Evolutionary conservation across 2,329 filamentous ascomycete genomes (phyloP).

Genomic region (Epichloe elymi): DNA sequence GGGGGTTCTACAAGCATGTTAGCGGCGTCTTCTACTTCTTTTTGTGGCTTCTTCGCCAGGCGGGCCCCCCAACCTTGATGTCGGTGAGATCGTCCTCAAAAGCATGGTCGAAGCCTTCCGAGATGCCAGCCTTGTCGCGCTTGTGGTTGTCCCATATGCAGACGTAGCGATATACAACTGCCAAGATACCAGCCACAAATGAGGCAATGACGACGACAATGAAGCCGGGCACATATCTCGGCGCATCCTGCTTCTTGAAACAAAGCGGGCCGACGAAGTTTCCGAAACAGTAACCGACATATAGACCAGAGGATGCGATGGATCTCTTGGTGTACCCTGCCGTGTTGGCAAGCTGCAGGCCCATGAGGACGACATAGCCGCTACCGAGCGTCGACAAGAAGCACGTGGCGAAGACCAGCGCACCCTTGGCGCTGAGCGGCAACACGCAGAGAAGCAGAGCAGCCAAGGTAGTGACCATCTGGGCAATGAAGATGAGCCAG

Average conservation of each 20-base stretch:
- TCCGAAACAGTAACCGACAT: slow-evolving; percentile 24
- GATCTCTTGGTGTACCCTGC: slow-evolving; percentile 3
- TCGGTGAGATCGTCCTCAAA: not conserved
- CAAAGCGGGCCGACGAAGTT: slow-evolving; percentile 29
- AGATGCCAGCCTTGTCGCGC: not conserved
- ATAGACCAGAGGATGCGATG: slow-evolving; percentile 8
- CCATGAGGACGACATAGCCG: not conserved
- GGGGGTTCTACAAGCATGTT: not conserved
- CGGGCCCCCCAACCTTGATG: not conserved
- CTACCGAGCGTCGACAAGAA: not conserved
- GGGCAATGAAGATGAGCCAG: not conserved
- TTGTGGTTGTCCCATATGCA: not conserved
- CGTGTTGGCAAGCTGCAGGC: slow-evolving; percentile 14
- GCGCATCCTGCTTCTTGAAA: slow-evolving; percentile 24
- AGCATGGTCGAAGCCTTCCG: slow-evolving; percentile 1
- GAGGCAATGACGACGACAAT: not conserved
- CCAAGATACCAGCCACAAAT: not conserved
- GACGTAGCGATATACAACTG: not conserved
- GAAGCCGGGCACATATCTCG: slow-evolving; percentile 35
- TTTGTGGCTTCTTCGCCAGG: no score
- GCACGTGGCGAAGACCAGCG: not conserved
- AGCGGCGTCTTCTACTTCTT: not conserved
- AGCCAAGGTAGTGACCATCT: not conserved
- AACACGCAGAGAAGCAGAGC: not conserved
- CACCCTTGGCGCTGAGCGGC: not conserved